These are phyloP conservation scores for Plasmopara viticola DNA, from an alignment of 352 stramenopile genomes.

Conservation along the genomic window DNA sequence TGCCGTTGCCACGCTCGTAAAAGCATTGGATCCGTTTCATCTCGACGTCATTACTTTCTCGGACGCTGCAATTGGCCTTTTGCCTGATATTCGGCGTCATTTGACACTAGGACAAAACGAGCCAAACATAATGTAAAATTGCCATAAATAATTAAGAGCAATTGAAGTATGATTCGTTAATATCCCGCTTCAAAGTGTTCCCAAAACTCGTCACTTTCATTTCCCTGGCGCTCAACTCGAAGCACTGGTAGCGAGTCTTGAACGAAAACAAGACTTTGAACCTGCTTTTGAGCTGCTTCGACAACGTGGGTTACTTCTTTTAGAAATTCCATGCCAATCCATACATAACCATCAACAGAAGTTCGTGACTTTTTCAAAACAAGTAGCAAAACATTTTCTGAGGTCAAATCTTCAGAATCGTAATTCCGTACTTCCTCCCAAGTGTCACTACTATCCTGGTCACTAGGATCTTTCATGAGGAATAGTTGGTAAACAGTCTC, in stretches of 20 bases:
- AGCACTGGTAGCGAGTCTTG: slow-evolving; percentile 3
- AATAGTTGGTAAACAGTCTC: slow-evolving; percentile 27
- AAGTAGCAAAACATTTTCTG: slow-evolving; percentile 33
- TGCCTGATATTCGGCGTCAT: no score
- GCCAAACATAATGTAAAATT: no score
- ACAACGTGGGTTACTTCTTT: slow-evolving; percentile 11
- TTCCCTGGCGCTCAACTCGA: slow-evolving; percentile 20
- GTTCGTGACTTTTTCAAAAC: slow-evolving; percentile 4
- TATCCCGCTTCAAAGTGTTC: slow-evolving; percentile 51
- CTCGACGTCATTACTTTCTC: no score
- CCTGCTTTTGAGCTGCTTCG: slow-evolving; percentile 12
- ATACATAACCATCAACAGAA: slow-evolving; percentile 23
- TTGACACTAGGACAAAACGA: no score
- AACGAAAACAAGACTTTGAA: slow-evolving; percentile 2
- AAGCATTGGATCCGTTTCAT: no score
- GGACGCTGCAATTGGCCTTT: no score
- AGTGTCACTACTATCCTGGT: slow-evolving; percentile 2
- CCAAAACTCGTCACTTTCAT: slow-evolving; percentile 60
- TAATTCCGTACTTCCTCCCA: slow-evolving; percentile 61
- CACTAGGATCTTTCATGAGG: slow-evolving; percentile 21
- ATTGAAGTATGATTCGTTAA: slow-evolving; percentile 24
- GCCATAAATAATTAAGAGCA: no score
- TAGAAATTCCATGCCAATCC: slow-evolving; percentile 27
- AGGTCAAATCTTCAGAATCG: slow-evolving; percentile 48
- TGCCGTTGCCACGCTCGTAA: no score